Percentiles rank a stretch among this genome's conserved stretches.
Evolutionary conservation across 495 filamentous ascomycete genomes (phyloP).

Genomic region (Lasiosphaeria miniovina): DNA sequence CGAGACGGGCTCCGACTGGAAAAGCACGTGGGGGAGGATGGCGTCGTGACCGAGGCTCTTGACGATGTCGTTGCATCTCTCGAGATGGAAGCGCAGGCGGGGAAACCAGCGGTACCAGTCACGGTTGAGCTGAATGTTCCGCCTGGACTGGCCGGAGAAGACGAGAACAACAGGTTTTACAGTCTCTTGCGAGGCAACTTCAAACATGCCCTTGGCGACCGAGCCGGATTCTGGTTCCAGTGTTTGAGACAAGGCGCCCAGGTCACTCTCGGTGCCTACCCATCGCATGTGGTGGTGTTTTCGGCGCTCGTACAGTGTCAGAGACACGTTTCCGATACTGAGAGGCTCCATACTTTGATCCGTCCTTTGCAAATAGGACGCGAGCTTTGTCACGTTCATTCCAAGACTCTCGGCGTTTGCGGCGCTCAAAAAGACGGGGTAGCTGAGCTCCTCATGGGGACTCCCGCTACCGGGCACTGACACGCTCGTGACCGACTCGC

Average conservation of each 20-base stretch:
- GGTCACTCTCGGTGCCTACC: no score
- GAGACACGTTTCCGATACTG: no score
- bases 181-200: background rate
- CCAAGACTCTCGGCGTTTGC: no score
- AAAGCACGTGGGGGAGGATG: constrained; percentile 50
- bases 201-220: background rate
- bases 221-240: background rate
- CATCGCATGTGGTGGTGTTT: no score
- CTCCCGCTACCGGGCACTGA: constrained; percentile 9
- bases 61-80: constrained; percentile 30
- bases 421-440: no score
- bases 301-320: no score
- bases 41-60: constrained; percentile 26
- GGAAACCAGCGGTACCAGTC: constrained; percentile 29
- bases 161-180: constrained; percentile 38
- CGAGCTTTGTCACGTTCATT: no score
- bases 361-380: no score
- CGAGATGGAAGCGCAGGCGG: constrained; percentile 39
- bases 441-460: background rate
- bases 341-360: no score
- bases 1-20: constrained; percentile 24
- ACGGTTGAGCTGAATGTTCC: constrained; percentile 34
- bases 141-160: constrained; percentile 49
- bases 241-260: no score
- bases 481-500: background rate